phyloP scores from a whole-genome alignment of 805 yeast species.

The Blastobotrys mokoenaii region DNA sequence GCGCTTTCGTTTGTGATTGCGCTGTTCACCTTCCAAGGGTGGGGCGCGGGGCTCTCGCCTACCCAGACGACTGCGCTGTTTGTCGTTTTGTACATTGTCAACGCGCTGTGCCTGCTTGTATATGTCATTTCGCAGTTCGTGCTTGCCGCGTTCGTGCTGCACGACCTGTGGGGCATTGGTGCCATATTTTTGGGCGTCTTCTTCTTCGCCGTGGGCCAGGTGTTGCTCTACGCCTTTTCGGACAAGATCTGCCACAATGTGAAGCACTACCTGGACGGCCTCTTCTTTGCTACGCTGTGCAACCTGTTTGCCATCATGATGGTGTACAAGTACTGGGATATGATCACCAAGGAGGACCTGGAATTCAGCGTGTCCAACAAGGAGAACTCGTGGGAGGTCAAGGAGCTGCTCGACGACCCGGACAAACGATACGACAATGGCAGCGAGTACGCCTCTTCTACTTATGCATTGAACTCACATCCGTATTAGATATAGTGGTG shows the following conservation, averaged over 20 bases:
- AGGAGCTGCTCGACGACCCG: slow-evolving; percentile 26
- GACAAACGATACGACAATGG: slow-evolving; percentile 18
- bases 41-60: slow-evolving; percentile 41
- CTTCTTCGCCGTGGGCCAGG: slow-evolving; percentile 76
- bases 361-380: slow-evolving; percentile 71
- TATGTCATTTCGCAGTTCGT: slow-evolving; percentile 63
- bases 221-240: slow-evolving; percentile 64
- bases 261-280: slow-evolving; percentile 84
- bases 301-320: slow-evolving; percentile 82
- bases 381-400: slow-evolving; percentile 35
- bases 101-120: slow-evolving; percentile 53
- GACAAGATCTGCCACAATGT: slow-evolving; percentile 55
- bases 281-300: slow-evolving; percentile 75
- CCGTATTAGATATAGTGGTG: slow-evolving; percentile 9
- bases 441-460: slow-evolving; percentile 30
- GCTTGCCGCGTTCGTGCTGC: slow-evolving; percentile 57
- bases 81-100: slow-evolving; percentile 59
- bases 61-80: slow-evolving; percentile 61
- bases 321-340: slow-evolving; percentile 95
- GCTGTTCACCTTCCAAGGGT: slow-evolving; percentile 59
- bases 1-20: slow-evolving; percentile 57
- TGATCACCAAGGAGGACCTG: slow-evolving; percentile 87
- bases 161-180: slow-evolving; percentile 83
- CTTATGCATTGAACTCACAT: slow-evolving; percentile 23
- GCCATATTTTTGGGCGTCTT: slow-evolving; percentile 63